Evolutionary conservation across 441 rosid species (phyloP).

Genomic region (Rhodomyrtus psidioides): DNA sequence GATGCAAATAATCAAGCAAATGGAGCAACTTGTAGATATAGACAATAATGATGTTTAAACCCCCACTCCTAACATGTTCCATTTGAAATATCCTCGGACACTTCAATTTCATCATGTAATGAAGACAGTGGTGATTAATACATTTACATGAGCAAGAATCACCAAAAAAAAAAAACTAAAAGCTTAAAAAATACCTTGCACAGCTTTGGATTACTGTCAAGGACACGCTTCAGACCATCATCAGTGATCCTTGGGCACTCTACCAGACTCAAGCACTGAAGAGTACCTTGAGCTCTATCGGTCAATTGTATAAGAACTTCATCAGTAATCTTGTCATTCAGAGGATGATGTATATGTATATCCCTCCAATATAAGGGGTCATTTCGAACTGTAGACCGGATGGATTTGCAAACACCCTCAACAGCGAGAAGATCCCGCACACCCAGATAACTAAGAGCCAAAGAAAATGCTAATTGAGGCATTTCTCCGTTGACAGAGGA

Average conservation of each 20-base stretch:
- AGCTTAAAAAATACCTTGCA: conserved; percentile 39
- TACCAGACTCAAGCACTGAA: conserved; percentile 76
- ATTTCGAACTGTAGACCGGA: conserved; percentile 32
- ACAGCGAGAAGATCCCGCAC: conserved; percentile 61
- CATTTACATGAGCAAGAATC: not conserved
- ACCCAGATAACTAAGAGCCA: conserved; percentile 55
- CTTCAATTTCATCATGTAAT: not conserved
- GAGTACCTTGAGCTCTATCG: conserved; percentile 61
- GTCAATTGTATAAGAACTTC: conserved; percentile 60
- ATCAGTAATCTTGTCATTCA: conserved; percentile 75
- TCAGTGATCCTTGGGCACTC: conserved; percentile 74
- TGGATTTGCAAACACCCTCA: conserved; percentile 55
- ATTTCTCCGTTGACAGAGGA: conserved; percentile 26
- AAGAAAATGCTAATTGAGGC: conserved; percentile 47
- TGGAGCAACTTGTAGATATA: not conserved
- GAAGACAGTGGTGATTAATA: not conserved
- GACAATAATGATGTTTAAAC: not conserved
- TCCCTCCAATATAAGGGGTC: conserved; percentile 71
- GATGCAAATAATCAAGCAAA: not conserved
- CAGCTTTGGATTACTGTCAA: conserved; percentile 58
- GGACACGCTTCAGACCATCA: conserved; percentile 50
- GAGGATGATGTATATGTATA: conserved; percentile 63
- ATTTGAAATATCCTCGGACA: not conserved
- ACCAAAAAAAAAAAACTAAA: not conserved
- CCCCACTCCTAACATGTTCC: not conserved